phyloP scores from a whole-genome alignment of 164 flowering plant species.

The Sextonia rubra region DNA sequence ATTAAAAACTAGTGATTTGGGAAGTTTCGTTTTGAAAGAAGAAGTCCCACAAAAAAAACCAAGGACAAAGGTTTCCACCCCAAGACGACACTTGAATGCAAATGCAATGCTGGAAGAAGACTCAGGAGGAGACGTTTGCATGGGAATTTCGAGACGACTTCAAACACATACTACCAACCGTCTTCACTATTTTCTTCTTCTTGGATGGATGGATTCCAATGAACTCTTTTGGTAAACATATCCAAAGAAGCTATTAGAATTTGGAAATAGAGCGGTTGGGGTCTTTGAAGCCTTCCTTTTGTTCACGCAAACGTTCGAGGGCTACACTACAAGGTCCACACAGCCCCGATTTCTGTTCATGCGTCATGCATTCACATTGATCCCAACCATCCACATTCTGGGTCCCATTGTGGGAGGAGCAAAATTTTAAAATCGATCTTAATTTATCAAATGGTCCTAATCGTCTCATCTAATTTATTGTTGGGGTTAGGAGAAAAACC shows the following conservation, averaged over 20 bases:
- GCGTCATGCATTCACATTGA: background rate
- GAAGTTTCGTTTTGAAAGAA: constrained; percentile 6
- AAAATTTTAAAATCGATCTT: background rate
- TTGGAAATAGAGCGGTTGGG: constrained; percentile 5
- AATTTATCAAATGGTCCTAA: background rate
- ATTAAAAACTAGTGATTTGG: background rate
- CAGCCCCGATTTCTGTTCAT: background rate
- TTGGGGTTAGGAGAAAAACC: background rate
- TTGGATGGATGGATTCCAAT: background rate
- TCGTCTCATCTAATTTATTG: background rate
- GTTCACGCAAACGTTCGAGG: background rate
- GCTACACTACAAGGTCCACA: background rate
- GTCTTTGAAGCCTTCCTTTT: background rate
- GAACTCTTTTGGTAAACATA: too few species aligned
- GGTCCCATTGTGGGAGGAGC: background rate
- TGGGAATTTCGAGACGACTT: constrained; percentile 6
- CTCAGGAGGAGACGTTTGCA: background rate
- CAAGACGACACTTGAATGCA: background rate
- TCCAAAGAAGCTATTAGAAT: too few species aligned
- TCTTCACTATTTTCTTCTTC: background rate
- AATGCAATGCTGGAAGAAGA: constrained; percentile 3
- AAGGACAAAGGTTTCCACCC: background rate
- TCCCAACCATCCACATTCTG: background rate
- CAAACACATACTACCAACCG: background rate
- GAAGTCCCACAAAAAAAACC: constrained; percentile 1